Base-by-base conservation (phyloP, 2,329 filamentous ascomycete species). In the Elsinoe arachidis region DNA sequence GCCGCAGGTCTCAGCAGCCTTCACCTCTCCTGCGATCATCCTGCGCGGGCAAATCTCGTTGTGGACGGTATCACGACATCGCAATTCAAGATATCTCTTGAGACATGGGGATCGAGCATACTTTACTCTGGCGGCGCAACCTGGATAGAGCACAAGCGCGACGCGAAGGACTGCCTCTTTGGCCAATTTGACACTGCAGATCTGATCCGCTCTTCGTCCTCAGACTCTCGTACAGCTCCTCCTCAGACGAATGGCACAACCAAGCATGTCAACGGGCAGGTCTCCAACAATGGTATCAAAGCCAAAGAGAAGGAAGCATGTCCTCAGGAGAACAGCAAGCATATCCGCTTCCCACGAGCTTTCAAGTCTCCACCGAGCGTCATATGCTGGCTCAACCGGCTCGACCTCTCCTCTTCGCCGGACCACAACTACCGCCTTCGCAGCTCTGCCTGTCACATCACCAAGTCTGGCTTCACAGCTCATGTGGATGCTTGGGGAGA, bases 401-500 rank as follows among this genome's bases (percentile, higher is more conserved):
- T 68, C 1, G 66, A 68, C 56, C 49, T 68, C 55, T 54, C 46
- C 15, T 60, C 57, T 35, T 49, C 54, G 6, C 52, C 44, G 9
- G 57, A 63, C 12, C 59, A 60, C 30, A 62, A 66, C 30, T 66
- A 62, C 39, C 60, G 66, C 17, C 58, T 68, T 37, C 55, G 58
- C n/a, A 61, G 61, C 2, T 64, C 63, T 33, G 63, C 64, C 4
- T 59, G 61, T 5, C 56, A 62, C 21, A 56, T 67, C 21, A 61
- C 53, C n/a, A 41, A 26, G 9, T 37, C 56, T 14, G 60, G 64
- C 34, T 67, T 67, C 52, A 61, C 62, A 6, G 65, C 64, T 1
- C 64, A 66, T 19, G 54, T 68, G 5, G 66, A 68, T 43, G 64
- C 66, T 10, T 73, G 65, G 66, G 62, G 61, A 1, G 62, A 64